Base-by-base conservation (phyloP, 1,139 yeast species). In the Meyerozyma athensensis region DNA sequence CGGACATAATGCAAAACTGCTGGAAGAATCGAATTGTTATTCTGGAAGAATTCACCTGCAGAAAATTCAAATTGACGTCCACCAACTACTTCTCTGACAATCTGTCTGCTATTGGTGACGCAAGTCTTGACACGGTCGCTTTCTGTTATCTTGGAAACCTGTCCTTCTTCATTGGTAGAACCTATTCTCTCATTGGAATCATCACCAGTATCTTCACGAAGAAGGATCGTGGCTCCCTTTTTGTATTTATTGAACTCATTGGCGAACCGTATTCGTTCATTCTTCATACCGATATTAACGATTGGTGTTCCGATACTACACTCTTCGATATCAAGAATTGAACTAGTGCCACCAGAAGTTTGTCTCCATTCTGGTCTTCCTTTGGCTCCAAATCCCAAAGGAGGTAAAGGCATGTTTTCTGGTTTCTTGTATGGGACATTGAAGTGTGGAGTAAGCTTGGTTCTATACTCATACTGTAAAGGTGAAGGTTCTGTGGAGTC, bases 11-110 rank as follows among this genome's bases (percentile, higher is more conserved):
- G 66, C 1, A 95, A 85, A 7, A 92, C 95, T 2, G 70, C 61
- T 1, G 96, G 96, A 44, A 92, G 68, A 26, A 92, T 92, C 16
- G 95, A 82, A 58, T 89, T 92, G 63, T 92, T 92, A 63, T 92
- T 92, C 61, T 92, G 98, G 70, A 92, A 92, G 54, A 92, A 92
- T 53, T 90, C 95, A 38, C 95, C 95, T 0, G 97, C 97, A 17
- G 90, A 81, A 58, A 86, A 92, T 53, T 86, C 81, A 61, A 92
- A 92, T 37, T 79, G 75, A 60, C 68, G 81, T 4, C 85, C 92
- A 43, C 75, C 72, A 39, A 90, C 80, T 48, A 74, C 74, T 56
- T 92, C 98, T 5, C 79, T 78, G 37, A 90, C 94, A 38, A 86
- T 79, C 44, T 82, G 86, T 55, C 92, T 79, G 31, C 86, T 63